phyloP scores from a whole-genome alignment of 495 filamentous ascomycete genomes.

The Penicillium odoratum region DNA sequence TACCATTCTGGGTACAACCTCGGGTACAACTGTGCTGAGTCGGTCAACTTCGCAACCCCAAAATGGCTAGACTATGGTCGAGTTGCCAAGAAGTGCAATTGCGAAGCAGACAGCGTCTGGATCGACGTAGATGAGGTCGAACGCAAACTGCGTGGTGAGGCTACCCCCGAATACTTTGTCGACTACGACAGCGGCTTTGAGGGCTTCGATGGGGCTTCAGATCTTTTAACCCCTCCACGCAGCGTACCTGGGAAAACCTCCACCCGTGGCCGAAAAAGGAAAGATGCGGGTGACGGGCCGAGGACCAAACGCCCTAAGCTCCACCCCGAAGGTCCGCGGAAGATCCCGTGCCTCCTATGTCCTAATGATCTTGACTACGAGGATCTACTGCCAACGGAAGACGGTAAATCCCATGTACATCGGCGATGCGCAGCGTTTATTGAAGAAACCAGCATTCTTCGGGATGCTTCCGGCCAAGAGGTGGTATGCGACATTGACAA shows the following conservation, averaged over 20 bases:
- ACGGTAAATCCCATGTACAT: constrained; percentile 79
- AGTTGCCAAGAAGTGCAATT: constrained; percentile 96
- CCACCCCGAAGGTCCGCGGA: constrained; percentile 64
- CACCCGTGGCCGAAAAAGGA: constrained; percentile 61
- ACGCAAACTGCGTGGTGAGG: constrained; percentile 87
- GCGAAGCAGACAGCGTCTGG: constrained; percentile 96
- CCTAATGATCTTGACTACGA: constrained; percentile 88
- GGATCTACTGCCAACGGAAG: constrained; percentile 81
- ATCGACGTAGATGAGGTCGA: constrained; percentile 94
- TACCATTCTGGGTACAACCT: constrained; percentile 99
- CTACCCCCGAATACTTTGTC: constrained; percentile 82
- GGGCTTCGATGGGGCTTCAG: constrained; percentile 57
- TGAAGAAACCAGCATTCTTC: constrained; percentile 83
- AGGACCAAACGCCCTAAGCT: constrained; percentile 75
- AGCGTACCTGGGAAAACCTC: constrained; percentile 66
- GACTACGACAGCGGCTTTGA: constrained; percentile 69
- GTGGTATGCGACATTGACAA: constrained; percentile 72
- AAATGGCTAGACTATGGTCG: constrained; percentile 93
- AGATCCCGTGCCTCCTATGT: constrained; percentile 89
- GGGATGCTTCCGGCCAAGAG: constrained; percentile 66
- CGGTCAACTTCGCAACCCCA: constrained; percentile 96
- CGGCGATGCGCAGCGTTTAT: constrained; percentile 87
- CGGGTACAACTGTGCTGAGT: constrained; percentile 98
- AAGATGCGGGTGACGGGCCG: constrained; percentile 56
- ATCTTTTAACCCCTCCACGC: constrained; percentile 78